Base-by-base conservation (phyloP, 106 monocot species). In the Triglochin maritima region DNA sequence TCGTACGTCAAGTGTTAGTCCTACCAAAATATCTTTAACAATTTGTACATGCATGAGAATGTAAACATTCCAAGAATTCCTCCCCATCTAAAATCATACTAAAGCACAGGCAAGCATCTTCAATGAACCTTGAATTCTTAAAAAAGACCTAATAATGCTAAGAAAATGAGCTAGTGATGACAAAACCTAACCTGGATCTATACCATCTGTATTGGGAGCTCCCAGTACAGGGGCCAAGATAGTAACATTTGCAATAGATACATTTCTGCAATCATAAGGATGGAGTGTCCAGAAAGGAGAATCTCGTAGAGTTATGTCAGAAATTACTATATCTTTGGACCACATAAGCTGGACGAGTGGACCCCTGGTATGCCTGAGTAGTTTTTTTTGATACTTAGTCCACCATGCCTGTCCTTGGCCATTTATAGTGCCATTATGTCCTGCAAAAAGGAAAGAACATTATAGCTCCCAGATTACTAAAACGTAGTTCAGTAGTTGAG, bases 251-350 rank as follows among this genome's bases (percentile, higher is more conserved):
- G 80, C 72, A 8, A 89, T 69, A 5, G 75, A 78, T n/a, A 85
- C 69, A 67, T 88, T 88, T 48, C 73, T 82, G 77, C 88, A 84
- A 67, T 82, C 88, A 65, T 80, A 89, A 44, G 80, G 84, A 78
- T 89, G 88, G 60, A 89, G 59, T 11, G 81, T 85, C 88, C 88
- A 89, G 78, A 89, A 89, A 66, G 88, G 88, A 72, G 88, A 85
- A 78, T 89, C 69, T 10, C 69, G 72, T 1, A 89, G 76, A 73
- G 88, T 89, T 46, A 89, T 76, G 56, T 89, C 82, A n/a, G 84
- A 82, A 59, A 89, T 78, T 41, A 78, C 57, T 56, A 88, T 85
- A 57, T 88, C 53, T 17, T 59, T 72, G 4, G 85, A 89, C 84
- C 85, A 85, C 85, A 89, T 78, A 9, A 89, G 48, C 69, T 85